Evolutionary conservation across 1,284 basidiomycete species (phyloP).

Genomic region (Pseudozyma tsukubaensis): DNA sequence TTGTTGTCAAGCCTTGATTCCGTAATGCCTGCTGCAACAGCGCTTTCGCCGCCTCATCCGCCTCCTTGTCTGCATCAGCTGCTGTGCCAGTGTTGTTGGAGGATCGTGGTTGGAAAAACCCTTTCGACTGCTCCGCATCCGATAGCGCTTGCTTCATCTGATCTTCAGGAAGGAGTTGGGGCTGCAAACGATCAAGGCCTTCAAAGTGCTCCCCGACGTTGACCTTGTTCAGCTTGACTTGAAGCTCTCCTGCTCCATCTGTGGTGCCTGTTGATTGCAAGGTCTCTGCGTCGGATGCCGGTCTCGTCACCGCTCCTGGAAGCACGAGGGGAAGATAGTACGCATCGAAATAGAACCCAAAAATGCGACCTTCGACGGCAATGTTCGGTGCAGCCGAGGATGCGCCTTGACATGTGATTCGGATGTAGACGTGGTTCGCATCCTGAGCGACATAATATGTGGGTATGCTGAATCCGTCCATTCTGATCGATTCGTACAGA

Average conservation of each 20-base stretch:
- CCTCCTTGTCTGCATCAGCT: constrained; percentile 1
- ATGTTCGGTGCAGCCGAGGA: constrained; percentile 13
- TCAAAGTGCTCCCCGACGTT: constrained; percentile 22
- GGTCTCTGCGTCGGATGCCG: background rate
- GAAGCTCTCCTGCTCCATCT: background rate
- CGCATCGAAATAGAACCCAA: constrained; percentile 37
- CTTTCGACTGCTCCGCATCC: constrained; percentile 39
- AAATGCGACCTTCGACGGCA: constrained; percentile 40
- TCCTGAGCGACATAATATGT: constrained; percentile 25
- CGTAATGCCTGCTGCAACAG: constrained; percentile 32
- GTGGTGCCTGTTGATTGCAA: background rate
- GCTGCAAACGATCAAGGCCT: constrained; percentile 30
- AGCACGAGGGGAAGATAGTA: constrained; percentile 47
- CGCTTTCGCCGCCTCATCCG: constrained; percentile 28
- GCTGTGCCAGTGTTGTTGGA: background rate
- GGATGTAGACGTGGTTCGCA: constrained; percentile 23
- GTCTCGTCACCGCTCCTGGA: constrained; percentile 12
- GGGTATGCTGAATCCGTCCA: constrained; percentile 41
- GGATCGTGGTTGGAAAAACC: constrained; percentile 22
- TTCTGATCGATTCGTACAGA: background rate
- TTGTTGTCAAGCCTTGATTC: constrained; percentile 26
- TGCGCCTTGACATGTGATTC: constrained; percentile 4
- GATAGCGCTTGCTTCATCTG: constrained; percentile 29
- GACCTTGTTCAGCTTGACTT: constrained; percentile 27
- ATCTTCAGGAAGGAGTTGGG: constrained; percentile 41